Conservation (phyloP, 441 rosid species). For the Bruguiera hainesii region DNA sequence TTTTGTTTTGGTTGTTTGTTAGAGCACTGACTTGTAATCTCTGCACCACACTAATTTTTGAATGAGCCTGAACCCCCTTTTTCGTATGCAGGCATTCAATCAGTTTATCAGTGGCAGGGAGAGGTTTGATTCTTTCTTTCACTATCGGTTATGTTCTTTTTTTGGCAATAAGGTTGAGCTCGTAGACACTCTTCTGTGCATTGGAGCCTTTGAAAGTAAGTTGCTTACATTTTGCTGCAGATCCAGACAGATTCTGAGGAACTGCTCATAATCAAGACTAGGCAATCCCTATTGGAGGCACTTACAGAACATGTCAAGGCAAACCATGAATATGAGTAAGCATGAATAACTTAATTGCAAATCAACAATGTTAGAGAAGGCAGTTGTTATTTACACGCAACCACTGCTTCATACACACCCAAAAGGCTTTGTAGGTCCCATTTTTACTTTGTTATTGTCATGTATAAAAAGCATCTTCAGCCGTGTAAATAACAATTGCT, state of each 20-base stretch:
- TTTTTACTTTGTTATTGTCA: too few relatives aligned
- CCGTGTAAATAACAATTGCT: too few relatives aligned
- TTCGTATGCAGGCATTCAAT: conserved; percentile 58
- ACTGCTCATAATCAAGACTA: conserved; percentile 86
- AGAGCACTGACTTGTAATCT: too few relatives aligned
- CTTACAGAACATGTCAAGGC: conserved; percentile 83
- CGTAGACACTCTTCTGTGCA: neutral
- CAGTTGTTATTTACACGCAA: too few relatives aligned
- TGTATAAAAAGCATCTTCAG: too few relatives aligned
- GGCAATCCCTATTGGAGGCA: conserved; percentile 77
- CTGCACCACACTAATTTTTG: neutral
- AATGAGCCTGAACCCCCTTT: neutral
- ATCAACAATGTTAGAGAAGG: too few relatives aligned
- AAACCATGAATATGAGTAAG: conserved; percentile 94
- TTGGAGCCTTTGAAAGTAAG: conserved; percentile 1
- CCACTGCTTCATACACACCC: too few relatives aligned
- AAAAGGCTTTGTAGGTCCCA: too few relatives aligned
- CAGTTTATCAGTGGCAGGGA: conserved; percentile 74
- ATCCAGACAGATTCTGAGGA: conserved; percentile 80
- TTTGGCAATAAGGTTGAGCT: neutral
- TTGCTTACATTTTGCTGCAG: conserved; percentile 33
- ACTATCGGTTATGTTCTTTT: neutral
- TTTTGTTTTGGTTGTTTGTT: too few relatives aligned
- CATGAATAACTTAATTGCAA: neutral
- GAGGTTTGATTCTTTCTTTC: conserved; percentile 42